Evolutionary conservation across 345 rosid genomes (phyloP).

Genomic region (Eucalyptus leucophloia): DNA sequence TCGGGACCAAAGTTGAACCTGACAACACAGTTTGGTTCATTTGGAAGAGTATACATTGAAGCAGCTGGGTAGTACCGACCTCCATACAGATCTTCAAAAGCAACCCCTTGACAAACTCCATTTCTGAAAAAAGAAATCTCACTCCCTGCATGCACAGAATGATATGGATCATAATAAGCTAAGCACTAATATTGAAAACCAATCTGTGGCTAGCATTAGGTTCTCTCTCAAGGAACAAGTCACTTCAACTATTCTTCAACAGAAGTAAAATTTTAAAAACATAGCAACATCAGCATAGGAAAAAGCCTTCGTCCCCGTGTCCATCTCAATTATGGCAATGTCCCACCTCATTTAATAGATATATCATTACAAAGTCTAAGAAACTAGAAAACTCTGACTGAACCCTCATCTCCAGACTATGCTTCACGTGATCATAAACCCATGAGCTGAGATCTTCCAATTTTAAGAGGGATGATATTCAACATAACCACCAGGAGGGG

Average conservation of each 20-base stretch:
- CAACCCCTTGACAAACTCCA: conserved; percentile 85
- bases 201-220: background rate
- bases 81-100: conserved; percentile 71
- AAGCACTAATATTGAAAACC: background rate
- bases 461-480: background rate
- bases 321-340: background rate
- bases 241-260: background rate
- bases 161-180: background rate
- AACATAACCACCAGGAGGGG: background rate
- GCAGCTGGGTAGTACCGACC: conserved; percentile 97
- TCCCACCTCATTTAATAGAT: background rate
- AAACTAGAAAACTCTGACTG: background rate
- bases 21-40: conserved; percentile 76
- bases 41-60: conserved; percentile 94
- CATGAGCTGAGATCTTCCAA: background rate
- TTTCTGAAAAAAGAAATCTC: conserved; percentile 93
- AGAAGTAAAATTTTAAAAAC: background rate
- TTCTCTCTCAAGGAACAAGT: background rate
- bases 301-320: background rate
- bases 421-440: background rate
- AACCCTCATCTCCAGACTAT: background rate
- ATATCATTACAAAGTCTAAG: background rate
- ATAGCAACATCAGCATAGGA: background rate
- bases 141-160: conserved; percentile 42
- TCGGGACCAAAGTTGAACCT: conserved; percentile 93